A percentile compares a stretch with the other conserved stretches of the same genome.
phyloP scores from a whole-genome alignment of 2,329 filamentous ascomycete species.

The Seiridium unicorne region DNA sequence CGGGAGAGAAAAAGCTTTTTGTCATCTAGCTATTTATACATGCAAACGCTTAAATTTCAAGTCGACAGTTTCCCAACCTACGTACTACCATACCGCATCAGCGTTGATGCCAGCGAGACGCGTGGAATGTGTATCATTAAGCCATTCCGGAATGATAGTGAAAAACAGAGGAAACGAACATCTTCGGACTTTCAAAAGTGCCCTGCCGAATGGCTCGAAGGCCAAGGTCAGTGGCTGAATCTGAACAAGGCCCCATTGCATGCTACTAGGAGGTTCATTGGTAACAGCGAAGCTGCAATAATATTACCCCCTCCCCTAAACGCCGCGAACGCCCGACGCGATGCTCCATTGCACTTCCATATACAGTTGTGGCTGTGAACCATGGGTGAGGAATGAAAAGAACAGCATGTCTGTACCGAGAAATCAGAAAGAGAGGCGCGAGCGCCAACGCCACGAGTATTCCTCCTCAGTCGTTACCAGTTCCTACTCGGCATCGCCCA shows the following conservation, averaged over 20 bases:
- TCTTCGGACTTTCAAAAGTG: not conserved
- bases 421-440: not conserved
- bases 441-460: not conserved
- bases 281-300: not conserved
- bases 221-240: not conserved
- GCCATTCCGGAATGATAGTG: not conserved
- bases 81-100: not conserved
- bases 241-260: not conserved
- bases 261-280: too few relatives aligned
- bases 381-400: not conserved
- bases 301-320: not conserved
- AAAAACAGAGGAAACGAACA: not conserved
- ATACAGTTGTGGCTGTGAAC: too few relatives aligned
- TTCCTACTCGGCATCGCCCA: constrained; percentile 19
- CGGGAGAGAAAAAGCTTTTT: not conserved
- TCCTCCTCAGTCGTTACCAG: not conserved
- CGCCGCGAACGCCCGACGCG: not conserved
- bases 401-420: not conserved
- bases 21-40: not conserved
- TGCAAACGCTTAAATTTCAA: not conserved
- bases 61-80: not conserved
- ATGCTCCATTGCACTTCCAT: not conserved
- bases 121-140: not conserved
- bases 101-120: not conserved
- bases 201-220: not conserved